Evolutionary conservation across 805 yeast species (phyloP), one percentile per base, ranked within the genome.

Genomic region (Nakazawaea populi): DNA sequence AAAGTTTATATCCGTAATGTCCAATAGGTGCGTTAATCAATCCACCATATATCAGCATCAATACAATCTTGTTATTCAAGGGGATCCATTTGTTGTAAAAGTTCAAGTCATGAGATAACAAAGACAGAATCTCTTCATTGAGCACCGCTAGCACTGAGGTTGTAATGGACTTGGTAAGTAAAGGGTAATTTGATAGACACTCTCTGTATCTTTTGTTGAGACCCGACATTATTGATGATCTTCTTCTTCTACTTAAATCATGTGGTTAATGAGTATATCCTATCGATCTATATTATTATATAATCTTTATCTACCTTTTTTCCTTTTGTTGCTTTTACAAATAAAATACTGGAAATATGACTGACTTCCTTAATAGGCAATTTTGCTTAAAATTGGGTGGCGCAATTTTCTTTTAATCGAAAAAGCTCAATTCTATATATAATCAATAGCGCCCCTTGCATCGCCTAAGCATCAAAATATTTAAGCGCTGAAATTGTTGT

Each of bases 81-180:
- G 45, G 48, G 24, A 46, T 27, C 12, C 49, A 41, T 41, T 43
- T 18, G 52, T 45, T 47, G 56, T 32, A 42, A 42, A 36, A 42
- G 30, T 66, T 60, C 54, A 66, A 64, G 48, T 81, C 84, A 40
- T 74, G 71, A 2, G 87, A 73, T 11, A 77, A 57, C 0, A 66
- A 53, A 3, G 82, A 70, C 0, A 88, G 84, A 12, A 83, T 70
- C 38, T 75, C 65, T 60, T 83, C 89, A 56, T 82, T 82, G 43
- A 83, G 65, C 0, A 79, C 71, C 7, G 77, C 76, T n/a, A 83
- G 66, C 0, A 75, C 59, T 0, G 79, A 84, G 1, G 82, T 74
- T 0, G 88, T 83, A 18, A 76, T 55, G 1, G 83, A 70, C 59
- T 83, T 83, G 46, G 87, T 82, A 44, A 78, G 61, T 10, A 83